A percentile compares a stretch with the other conserved stretches of the same genome.
Conservation (phyloP, 805 yeast genomes). For the Lachancea kluyveri region DNA sequence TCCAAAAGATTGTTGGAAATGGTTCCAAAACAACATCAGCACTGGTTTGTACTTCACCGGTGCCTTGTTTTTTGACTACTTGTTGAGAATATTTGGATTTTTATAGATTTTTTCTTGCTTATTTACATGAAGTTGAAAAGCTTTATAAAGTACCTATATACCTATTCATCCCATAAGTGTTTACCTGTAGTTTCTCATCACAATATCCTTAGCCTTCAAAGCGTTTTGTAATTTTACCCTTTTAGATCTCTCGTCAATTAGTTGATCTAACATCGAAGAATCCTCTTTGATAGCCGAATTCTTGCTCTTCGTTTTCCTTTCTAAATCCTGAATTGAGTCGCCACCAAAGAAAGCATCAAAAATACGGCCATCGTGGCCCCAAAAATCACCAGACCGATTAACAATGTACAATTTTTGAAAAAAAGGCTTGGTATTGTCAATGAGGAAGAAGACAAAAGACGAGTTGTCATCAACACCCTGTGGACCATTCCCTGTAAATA, state of each 20-base stretch:
- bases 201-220: constrained; percentile 6
- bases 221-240: constrained; percentile 14
- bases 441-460: constrained; percentile 22
- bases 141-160: background rate
- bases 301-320: no score
- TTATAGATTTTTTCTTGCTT: constrained; percentile 10
- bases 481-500: constrained; percentile 26
- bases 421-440: constrained; percentile 14
- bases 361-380: constrained; percentile 25
- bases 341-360: constrained; percentile 26
- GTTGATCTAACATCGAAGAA: constrained; percentile 10
- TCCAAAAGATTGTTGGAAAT: constrained; percentile 77
- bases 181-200: constrained; percentile 5
- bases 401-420: constrained; percentile 22
- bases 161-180: no score
- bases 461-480: constrained; percentile 29
- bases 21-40: constrained; percentile 68
- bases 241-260: constrained; percentile 14
- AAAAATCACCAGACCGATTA: constrained; percentile 26
- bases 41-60: constrained; percentile 66
- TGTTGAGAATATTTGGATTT: constrained; percentile 36
- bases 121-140: background rate
- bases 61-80: constrained; percentile 63
- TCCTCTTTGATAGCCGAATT: background rate
- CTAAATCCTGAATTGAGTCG: constrained; percentile 16